Conservation (phyloP, 257 asterid genomes). For the Solanum sitiens region DNA sequence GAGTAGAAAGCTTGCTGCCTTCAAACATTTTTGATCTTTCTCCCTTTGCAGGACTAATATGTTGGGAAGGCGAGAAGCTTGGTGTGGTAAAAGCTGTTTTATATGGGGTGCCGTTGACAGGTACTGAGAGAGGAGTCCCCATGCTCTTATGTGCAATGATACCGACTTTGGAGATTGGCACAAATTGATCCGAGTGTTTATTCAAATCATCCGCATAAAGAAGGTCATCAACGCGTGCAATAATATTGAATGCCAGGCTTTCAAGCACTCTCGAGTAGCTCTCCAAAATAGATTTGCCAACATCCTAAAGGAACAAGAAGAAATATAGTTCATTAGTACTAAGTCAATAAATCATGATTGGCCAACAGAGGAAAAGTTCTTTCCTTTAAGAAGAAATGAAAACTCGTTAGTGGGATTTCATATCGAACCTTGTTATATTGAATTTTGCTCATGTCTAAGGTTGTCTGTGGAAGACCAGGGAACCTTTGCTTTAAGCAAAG, state of each 20-base stretch:
- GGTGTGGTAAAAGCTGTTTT: conserved; percentile 50
- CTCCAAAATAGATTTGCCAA: conserved; percentile 73
- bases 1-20: conserved; percentile 19
- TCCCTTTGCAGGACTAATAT: conserved; percentile 32
- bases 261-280: conserved; percentile 79
- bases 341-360: neutral
- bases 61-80: conserved; percentile 34
- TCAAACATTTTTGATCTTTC: conserved; percentile 16
- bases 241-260: conserved; percentile 75
- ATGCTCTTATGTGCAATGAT: conserved; percentile 26
- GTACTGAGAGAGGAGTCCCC: conserved; percentile 17
- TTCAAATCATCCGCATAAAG: conserved; percentile 65
- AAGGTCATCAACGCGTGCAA: conserved; percentile 64
- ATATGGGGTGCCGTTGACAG: conserved; percentile 7
- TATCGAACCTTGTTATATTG: conserved; percentile 61
- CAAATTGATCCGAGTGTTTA: conserved; percentile 52
- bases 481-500: conserved; percentile 51
- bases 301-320: conserved; percentile 35
- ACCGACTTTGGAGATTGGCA: conserved; percentile 48
- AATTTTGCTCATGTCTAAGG: conserved; percentile 69
- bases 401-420: neutral
- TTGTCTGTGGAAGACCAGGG: conserved; percentile 81
- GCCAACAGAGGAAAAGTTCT: neutral
- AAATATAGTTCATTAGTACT: neutral
- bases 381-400: neutral